Percentiles rank a stretch among this genome's conserved stretches.
These are phyloP conservation scores for Leishmania major DNA, from an alignment of 208 protist genomes.

Conservation along the genomic window DNA sequence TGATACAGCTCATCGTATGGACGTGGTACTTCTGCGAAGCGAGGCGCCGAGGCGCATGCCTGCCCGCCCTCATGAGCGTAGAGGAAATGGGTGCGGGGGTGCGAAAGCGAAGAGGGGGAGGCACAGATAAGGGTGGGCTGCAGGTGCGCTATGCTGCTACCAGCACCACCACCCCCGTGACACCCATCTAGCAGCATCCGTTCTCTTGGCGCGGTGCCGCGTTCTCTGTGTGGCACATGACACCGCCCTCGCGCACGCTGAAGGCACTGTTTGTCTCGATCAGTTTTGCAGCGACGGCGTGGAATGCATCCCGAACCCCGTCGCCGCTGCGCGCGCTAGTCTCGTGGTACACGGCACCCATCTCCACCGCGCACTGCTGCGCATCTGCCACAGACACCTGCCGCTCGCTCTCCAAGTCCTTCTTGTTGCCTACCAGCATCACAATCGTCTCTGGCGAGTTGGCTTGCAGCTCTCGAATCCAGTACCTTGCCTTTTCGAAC, in stretches of 20 bases:
- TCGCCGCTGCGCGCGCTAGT: slow-evolving; percentile 75
- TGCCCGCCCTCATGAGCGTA: neutral
- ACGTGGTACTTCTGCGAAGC: neutral
- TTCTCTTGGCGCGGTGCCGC: slow-evolving; percentile 4
- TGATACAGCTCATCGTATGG: neutral
- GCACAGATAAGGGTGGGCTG: neutral
- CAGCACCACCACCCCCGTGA: neutral
- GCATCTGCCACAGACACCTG: slow-evolving; percentile 63
- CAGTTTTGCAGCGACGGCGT: slow-evolving; percentile 49
- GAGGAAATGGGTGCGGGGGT: neutral
- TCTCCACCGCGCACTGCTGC: slow-evolving; percentile 45
- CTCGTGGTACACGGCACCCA: slow-evolving; percentile 64
- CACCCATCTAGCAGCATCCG: slow-evolving; percentile 3
- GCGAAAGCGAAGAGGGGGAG: too few relatives aligned
- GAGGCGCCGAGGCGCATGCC: neutral
- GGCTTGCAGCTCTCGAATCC: slow-evolving; percentile 95
- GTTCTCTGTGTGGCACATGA: slow-evolving; percentile 43
- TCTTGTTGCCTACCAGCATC: slow-evolving; percentile 96
- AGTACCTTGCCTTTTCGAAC: slow-evolving; percentile 95
- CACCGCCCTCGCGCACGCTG: slow-evolving; percentile 73
- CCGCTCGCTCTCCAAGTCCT: slow-evolving; percentile 81
- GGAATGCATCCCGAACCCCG: slow-evolving; percentile 76
- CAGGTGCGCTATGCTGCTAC: neutral
- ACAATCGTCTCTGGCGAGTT: slow-evolving; percentile 92
- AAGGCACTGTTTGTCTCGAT: slow-evolving; percentile 58